phyloP scores from a whole-genome alignment of 208 protist species.

The Acanthamoeba sp. region DNA sequence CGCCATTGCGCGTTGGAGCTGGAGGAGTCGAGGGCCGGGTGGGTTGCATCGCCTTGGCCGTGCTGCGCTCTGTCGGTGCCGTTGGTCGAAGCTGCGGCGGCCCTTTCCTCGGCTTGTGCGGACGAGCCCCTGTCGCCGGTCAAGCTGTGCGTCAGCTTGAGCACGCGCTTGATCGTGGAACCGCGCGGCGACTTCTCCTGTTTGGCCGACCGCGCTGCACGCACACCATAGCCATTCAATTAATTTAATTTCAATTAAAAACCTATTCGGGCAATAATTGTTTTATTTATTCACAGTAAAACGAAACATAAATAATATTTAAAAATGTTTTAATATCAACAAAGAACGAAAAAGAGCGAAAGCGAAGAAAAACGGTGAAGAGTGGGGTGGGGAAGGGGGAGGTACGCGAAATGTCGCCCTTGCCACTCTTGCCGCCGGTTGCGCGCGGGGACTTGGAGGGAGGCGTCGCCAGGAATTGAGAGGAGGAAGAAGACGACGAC shows the following conservation, averaged over 20 bases:
- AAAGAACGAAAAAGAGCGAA: background rate
- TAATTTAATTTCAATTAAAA: too few species aligned
- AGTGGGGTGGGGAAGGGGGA: background rate
- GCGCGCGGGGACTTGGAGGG: slow-evolving; percentile 10
- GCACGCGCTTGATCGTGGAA: slow-evolving; percentile 48
- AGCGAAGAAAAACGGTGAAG: background rate
- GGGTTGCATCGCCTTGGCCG: background rate
- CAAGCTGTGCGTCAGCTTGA: slow-evolving; percentile 31
- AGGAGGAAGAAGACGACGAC: background rate
- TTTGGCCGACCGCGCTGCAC: background rate
- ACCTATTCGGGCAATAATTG: background rate
- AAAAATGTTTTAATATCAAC: background rate
- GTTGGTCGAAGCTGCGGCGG: background rate
- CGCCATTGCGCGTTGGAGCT: background rate
- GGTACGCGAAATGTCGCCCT: background rate
- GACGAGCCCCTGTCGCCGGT: background rate
- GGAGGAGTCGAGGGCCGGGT: background rate
- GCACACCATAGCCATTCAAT: too few species aligned
- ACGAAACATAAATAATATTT: background rate
- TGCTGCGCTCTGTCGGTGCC: background rate
- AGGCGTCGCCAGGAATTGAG: background rate
- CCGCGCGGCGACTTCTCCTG: slow-evolving; percentile 31
- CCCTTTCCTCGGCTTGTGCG: background rate
- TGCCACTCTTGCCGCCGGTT: background rate
- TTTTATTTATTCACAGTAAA: background rate